Base-by-base conservation (phyloP, 805 yeast genomes). In the Starmerella stellata region DNA sequence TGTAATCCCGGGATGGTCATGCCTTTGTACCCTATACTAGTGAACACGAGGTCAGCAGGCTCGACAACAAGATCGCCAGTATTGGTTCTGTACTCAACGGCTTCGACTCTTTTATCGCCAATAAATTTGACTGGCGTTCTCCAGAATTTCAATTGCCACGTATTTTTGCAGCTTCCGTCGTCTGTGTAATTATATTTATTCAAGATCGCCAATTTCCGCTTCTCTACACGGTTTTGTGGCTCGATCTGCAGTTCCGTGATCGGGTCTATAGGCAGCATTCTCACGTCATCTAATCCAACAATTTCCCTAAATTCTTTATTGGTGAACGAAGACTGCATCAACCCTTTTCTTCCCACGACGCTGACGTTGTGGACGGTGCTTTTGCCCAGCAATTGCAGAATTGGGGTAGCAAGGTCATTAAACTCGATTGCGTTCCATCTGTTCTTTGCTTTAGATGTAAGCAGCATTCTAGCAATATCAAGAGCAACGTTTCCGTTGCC, bases 401-500 rank as follows among this genome's bases (percentile, higher is more conserved):
- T 93, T 25, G 60, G 55, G 2, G 60, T 54, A 0, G 79, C 62
- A 16, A 90, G 76, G 57, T 90, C 98, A 0, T 95, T 87, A 15
- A 20, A 32, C 35, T 32, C 25, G 25, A 32, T 20, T 0, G 58
- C 48, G 2, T 60, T 42, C 72, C 93, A 74, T 38, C 70, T 67
- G 1, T 60, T 61, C 1, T 63, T 57, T n/a, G n/a, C n/a, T n/a
- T n/a, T n/a, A 0, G 76, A 70, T 4, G 75, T 74, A 40, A 85
- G 56, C 25, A 90, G 60, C 1, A 90, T 64, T 38, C 98, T 63
- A 1, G 94, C 82, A 4, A 90, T 72, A 55, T 90, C 98, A 43
- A 90, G 60, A 0, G 96, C 94, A 15, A 90, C 98, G 54, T 90
- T 90, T 34, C 98, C 98, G 56, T 85, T 87, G 5, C 99, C 99